Conservation (phyloP, 352 stramenopile species). For the Phytophthora litchii region DNA sequence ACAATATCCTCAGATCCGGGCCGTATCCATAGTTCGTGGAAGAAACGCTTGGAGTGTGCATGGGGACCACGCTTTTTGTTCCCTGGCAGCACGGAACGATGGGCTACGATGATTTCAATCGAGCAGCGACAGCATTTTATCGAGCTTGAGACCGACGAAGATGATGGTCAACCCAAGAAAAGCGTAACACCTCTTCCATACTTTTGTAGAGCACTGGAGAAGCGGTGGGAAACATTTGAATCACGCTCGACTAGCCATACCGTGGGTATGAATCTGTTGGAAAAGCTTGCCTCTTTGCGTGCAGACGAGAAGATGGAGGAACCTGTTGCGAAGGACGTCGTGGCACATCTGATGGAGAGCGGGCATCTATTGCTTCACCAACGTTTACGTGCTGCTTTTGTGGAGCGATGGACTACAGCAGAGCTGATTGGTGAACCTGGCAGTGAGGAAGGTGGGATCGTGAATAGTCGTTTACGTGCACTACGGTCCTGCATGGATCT, state of each 20-base stretch:
- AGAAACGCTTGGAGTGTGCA: slow-evolving; percentile 58
- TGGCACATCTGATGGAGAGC: slow-evolving; percentile 57
- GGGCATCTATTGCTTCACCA: slow-evolving; percentile 72
- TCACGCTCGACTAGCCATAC: slow-evolving; percentile 60
- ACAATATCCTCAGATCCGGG: slow-evolving; percentile 26
- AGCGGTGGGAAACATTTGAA: slow-evolving; percentile 57
- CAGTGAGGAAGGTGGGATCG: slow-evolving; percentile 47
- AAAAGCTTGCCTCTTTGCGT: slow-evolving; percentile 47
- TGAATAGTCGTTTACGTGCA: slow-evolving; percentile 52
- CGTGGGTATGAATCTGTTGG: slow-evolving; percentile 53
- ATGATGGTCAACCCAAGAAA: slow-evolving; percentile 27
- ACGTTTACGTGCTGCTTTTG: slow-evolving; percentile 78
- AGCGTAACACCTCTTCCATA: slow-evolving; percentile 41
- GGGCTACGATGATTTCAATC: slow-evolving; percentile 17
- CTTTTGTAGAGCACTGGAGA: slow-evolving; percentile 56
- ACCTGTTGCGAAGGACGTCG: slow-evolving; percentile 51
- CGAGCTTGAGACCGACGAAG: slow-evolving; percentile 33
- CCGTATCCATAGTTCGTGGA: slow-evolving; percentile 54
- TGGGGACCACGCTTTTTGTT: slow-evolving; percentile 68
- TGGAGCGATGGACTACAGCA: slow-evolving; percentile 61
- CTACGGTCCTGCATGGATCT: slow-evolving; percentile 85
- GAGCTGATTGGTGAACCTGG: slow-evolving; percentile 59
- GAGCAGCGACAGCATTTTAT: slow-evolving; percentile 25
- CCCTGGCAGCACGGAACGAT: slow-evolving; percentile 35
- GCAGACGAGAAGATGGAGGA: slow-evolving; percentile 58